Percentiles rank a stretch among this genome's conserved stretches.
phyloP scores from a whole-genome alignment of 495 filamentous ascomycete species.

The Astrocystis sublimbata region DNA sequence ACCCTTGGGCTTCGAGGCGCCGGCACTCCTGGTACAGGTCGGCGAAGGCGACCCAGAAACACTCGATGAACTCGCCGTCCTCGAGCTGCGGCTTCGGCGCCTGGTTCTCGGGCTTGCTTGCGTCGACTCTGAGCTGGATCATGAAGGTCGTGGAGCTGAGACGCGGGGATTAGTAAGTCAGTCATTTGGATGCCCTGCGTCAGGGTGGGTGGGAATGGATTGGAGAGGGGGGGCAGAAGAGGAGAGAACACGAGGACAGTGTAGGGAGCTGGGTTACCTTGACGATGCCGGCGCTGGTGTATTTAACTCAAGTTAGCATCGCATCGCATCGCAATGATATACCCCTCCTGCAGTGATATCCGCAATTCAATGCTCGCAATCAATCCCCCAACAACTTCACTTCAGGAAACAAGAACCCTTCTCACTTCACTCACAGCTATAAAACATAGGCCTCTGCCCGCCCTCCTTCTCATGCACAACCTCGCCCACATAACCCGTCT shows the following conservation, averaged over 20 bases:
- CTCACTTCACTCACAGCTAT: slow-evolving; percentile 62
- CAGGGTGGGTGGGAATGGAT: neutral
- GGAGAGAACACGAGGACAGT: neutral
- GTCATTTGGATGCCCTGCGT: neutral
- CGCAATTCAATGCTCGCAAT: too few relatives aligned
- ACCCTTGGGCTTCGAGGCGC: slow-evolving; percentile 61
- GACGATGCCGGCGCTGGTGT: slow-evolving; percentile 38
- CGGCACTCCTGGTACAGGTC: slow-evolving; percentile 58
- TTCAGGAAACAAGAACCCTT: too few relatives aligned
- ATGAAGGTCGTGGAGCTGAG: slow-evolving; percentile 67
- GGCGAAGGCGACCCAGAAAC: slow-evolving; percentile 64
- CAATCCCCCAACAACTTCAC: too few relatives aligned
- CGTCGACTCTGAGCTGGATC: slow-evolving; percentile 67
- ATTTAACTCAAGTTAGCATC: too few relatives aligned
- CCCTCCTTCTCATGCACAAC: slow-evolving; percentile 32
- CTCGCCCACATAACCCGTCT: slow-evolving; percentile 76
- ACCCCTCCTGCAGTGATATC: too few relatives aligned
- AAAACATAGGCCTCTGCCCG: slow-evolving; percentile 67
- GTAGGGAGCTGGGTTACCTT: slow-evolving; percentile 20
- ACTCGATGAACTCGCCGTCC: slow-evolving; percentile 76
- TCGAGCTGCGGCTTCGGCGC: slow-evolving; percentile 67
- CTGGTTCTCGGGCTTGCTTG: slow-evolving; percentile 55
- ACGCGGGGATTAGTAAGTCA: neutral
- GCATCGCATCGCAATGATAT: too few relatives aligned
- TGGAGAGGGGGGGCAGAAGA: neutral